Evolutionary conservation across 139 green algal genomes (phyloP).

Genomic region (Tetraselmis chui): DNA sequence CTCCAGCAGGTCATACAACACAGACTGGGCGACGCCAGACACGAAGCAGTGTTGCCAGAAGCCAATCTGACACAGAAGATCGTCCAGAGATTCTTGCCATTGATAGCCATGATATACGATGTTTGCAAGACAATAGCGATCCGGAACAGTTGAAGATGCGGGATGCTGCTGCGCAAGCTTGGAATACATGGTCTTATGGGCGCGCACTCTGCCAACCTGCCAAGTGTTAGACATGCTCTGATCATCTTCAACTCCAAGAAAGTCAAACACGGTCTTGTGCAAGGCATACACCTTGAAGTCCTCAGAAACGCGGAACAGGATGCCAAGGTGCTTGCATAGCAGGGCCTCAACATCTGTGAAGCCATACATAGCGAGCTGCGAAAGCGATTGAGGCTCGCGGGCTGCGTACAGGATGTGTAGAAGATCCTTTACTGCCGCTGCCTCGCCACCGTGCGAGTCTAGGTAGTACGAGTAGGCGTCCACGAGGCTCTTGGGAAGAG

Average conservation of each 20-base stretch:
- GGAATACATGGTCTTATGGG: not conserved
- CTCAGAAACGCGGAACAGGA: not conserved
- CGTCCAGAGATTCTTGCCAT: not conserved
- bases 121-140: not conserved
- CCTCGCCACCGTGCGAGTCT: not conserved
- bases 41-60: not conserved
- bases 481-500: not conserved
- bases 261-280: not conserved
- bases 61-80: not conserved
- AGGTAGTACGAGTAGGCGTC: not conserved
- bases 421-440: not conserved
- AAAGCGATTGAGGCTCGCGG: not conserved
- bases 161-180: not conserved
- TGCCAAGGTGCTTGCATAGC: not conserved
- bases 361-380: not conserved
- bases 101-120: not conserved
- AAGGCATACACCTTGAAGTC: not conserved
- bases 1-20: not conserved
- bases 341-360: not conserved
- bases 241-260: not conserved
- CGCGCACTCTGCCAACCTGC: not conserved
- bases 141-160: not conserved
- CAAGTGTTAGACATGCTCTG: not conserved
- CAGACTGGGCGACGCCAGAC: not conserved
- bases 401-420: not conserved